Percentiles rank a stretch among this genome's conserved stretches.
Evolutionary conservation across 345 rosid species (phyloP).

Genomic region (Arabis alpina): DNA sequence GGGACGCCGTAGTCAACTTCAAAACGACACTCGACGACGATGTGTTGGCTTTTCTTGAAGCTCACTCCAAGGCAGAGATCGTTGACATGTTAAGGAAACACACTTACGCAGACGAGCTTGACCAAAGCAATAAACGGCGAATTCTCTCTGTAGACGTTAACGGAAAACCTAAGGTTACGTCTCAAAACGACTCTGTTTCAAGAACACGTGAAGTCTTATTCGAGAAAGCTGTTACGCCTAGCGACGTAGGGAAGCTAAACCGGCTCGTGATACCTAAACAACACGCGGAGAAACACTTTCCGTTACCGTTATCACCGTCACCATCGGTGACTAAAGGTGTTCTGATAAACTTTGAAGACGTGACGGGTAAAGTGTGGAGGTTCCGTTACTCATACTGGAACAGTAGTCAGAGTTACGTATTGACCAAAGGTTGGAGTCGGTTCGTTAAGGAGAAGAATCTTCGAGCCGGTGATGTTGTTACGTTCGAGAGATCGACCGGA

Average conservation of each 20-base stretch:
- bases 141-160: constrained; percentile 28
- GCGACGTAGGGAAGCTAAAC: constrained; percentile 96
- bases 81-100: constrained; percentile 93
- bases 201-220: constrained; percentile 76
- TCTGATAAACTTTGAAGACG: constrained; percentile 75
- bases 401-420: constrained; percentile 91
- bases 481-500: constrained; percentile 78
- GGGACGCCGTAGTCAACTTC: constrained; percentile 82
- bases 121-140: constrained; percentile 60
- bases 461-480: constrained; percentile 78
- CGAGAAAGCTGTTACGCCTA: constrained; percentile 89
- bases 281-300: constrained; percentile 84
- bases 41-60: constrained; percentile 59
- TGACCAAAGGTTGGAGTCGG: constrained; percentile 94
- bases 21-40: constrained; percentile 41
- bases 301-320: constrained; percentile 39
- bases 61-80: constrained; percentile 91
- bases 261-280: constrained; percentile 93
- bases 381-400: constrained; percentile 97
- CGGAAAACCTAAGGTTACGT: constrained; percentile 43
- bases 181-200: neutral
- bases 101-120: constrained; percentile 75
- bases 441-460: constrained; percentile 87
- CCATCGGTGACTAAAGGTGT: constrained; percentile 56
- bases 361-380: constrained; percentile 79